Base-by-base conservation (phyloP, 805 yeast genomes). In the Metschnikowia vanudenii region DNA sequence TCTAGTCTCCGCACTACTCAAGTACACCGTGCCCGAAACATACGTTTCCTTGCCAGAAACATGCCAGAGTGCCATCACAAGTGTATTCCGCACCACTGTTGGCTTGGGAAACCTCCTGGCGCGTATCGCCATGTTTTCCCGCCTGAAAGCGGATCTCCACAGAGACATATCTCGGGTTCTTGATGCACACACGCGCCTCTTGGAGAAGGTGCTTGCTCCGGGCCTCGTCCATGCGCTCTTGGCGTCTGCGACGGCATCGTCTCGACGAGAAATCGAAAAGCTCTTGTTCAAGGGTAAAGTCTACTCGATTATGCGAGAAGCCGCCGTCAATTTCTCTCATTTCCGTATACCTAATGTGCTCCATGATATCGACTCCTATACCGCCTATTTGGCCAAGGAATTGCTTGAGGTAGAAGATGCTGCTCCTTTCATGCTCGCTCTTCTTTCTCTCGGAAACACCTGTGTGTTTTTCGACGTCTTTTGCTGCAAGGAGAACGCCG, bases 201-300 rank as follows among this genome's bases (percentile, higher is more conserved):
- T 59, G 3, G 48, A 33, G 17, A 34, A 38, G 12, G 55, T 59
- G n/a, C 55, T 62, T 20, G 32, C 41, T 10, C 44, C 52, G 10
- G 54, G 52, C 8, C 50, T 62, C 26, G 56, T 55, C 11, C 10
- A 20, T 2, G 39, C 28, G 18, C 37, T 60, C 40, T 38, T 53
- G 9, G 14, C 10, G 2, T 14, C 45, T 18, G 12, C 45, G 1
- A 31, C 39, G 4, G 40, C 45, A 2, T 22, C 57, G 6, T 61
- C 60, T 28, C 29, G 49, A 8, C 61, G 60, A 37, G 75, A 71
- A 46, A 48, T 68, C n/a, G 74, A 69, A 39, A 66, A 65, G 41
- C 52, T 71, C 4, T n/a, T 72, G 9, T 71, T 64, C 50, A 68
- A 59, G 37, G 75, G 75, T 0, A 59, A 54, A 38, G 41, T 54